Evolutionary conservation across 2,329 filamentous ascomycete species (phyloP).

Genomic region (Alternaria postmessia): DNA sequence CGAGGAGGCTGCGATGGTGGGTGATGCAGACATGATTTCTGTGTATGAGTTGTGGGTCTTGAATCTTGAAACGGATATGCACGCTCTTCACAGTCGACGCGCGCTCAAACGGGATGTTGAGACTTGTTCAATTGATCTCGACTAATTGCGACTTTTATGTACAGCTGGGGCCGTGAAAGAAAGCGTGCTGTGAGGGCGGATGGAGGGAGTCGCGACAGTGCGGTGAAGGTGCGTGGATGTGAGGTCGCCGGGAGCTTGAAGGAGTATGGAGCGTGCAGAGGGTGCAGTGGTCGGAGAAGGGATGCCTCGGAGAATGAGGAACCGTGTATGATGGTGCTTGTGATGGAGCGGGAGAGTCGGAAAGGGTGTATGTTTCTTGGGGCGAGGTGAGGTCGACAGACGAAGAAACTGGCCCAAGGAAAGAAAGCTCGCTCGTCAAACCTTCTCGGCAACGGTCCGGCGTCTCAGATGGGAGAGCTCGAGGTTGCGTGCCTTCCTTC

Average conservation of each 20-base stretch:
- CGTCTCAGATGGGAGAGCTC: constrained; percentile 33
- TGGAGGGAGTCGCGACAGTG: constrained; percentile 41
- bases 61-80: constrained; percentile 21
- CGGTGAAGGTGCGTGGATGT: constrained; percentile 41
- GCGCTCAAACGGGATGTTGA: constrained; percentile 40
- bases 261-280: constrained; percentile 45
- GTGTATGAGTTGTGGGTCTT: constrained; percentile 35
- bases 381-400: constrained; percentile 41
- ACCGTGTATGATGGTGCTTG: constrained; percentile 38
- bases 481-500: constrained; percentile 30
- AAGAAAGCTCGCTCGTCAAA: constrained; percentile 53
- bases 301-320: constrained; percentile 34
- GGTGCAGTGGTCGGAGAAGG: constrained; percentile 42
- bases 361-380: constrained; percentile 35
- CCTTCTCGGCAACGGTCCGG: constrained; percentile 44
- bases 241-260: constrained; percentile 47
- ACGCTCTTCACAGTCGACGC: constrained; percentile 44
- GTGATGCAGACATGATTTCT: constrained; percentile 56
- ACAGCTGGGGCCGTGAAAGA: constrained; percentile 82
- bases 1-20: constrained; percentile 63
- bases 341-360: constrained; percentile 43
- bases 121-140: constrained; percentile 50
- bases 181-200: constrained; percentile 81
- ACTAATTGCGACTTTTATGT: constrained; percentile 62
- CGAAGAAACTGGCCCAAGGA: constrained; percentile 46